Conservation (phyloP, 129 eudicot species). For the Flaveria ramosissima region DNA sequence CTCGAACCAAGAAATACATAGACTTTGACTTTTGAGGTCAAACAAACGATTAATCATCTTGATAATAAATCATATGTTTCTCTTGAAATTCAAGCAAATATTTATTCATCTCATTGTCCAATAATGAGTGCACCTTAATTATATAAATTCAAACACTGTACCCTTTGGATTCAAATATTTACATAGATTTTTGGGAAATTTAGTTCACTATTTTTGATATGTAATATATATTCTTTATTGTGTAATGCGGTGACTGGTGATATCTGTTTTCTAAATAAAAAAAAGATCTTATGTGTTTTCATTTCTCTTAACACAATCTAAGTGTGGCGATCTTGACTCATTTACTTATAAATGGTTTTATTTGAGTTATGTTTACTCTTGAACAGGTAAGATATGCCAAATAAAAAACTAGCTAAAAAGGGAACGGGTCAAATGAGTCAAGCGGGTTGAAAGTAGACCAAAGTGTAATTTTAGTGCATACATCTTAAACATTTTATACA, state of each 20-base stretch:
- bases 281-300: not conserved
- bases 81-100: not conserved
- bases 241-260: not conserved
- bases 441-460: not conserved
- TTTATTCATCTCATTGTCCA: not conserved
- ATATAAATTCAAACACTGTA: not conserved
- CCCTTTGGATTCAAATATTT: not conserved
- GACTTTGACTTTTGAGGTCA: constrained; percentile 16
- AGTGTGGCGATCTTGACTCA: not conserved
- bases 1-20: not conserved
- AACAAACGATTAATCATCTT: not conserved
- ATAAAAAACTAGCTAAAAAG: not conserved
- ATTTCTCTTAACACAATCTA: not conserved
- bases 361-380: not conserved
- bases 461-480: not conserved
- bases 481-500: not conserved
- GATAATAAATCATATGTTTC: not conserved
- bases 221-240: not conserved
- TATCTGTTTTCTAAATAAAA: not conserved
- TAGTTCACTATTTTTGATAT: not conserved
- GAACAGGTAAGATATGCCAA: not conserved
- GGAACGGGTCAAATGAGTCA: not conserved
- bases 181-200: not conserved
- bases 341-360: not conserved
- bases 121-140: not conserved